These are phyloP conservation scores for Candolleomyces aberdarensis DNA, from an alignment of 768 basidiomycete genomes.

Conservation along the genomic window DNA sequence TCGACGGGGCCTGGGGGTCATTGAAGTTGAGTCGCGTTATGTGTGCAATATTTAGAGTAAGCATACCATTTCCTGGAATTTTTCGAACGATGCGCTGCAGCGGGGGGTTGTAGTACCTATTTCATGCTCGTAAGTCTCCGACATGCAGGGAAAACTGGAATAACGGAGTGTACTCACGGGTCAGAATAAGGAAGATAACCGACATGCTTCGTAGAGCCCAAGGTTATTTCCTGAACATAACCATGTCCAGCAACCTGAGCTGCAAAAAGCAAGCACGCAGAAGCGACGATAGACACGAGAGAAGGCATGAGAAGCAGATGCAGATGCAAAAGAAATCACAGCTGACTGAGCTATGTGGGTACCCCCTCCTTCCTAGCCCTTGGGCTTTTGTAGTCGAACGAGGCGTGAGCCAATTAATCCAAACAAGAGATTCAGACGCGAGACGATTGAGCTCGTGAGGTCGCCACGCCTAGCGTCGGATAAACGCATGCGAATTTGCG, in stretches of 20 bases:
- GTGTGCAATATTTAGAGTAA: not conserved
- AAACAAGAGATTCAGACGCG: too few species aligned
- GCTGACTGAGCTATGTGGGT: too few species aligned
- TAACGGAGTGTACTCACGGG: constrained; percentile 15
- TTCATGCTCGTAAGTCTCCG: not conserved
- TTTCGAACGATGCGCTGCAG: constrained; percentile 39
- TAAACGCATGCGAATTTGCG: too few species aligned
- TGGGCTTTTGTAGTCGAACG: too few species aligned
- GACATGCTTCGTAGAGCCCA: constrained; percentile 30
- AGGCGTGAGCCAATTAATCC: too few species aligned
- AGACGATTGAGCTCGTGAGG: too few species aligned
- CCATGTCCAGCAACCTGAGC: constrained; percentile 29
- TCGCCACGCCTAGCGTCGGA: too few species aligned
- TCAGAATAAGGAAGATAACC: constrained; percentile 38
- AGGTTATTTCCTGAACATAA: constrained; percentile 36
- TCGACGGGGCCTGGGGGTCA: constrained; percentile 29
- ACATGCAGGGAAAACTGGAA: too few species aligned
- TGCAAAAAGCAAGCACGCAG: constrained; percentile 13
- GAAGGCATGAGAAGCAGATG: not conserved
- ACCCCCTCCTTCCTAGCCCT: too few species aligned
- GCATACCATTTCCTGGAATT: constrained; percentile 40
- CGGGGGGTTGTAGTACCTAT: constrained; percentile 23
- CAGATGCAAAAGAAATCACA: not conserved
- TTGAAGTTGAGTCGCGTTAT: too few species aligned
- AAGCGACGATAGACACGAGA: not conserved